Evolutionary conservation across 2,329 filamentous ascomycete genomes (phyloP), one percentile per base, ranked within the genome.

Genomic region (Phyllosticta ampelicida): DNA sequence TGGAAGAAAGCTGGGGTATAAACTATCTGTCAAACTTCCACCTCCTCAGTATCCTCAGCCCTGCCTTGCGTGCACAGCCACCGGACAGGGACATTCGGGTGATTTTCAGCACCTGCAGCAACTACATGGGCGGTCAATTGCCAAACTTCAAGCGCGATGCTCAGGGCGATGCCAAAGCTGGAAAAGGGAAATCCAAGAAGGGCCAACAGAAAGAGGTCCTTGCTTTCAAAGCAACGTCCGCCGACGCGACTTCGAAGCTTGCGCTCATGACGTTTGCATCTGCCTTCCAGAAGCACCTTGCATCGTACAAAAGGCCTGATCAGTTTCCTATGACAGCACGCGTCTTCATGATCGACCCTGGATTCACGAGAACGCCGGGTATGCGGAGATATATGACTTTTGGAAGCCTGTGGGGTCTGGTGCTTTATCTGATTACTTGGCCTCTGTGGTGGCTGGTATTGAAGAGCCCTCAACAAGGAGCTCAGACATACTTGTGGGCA

Each of bases 11-110:
- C 61, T 97, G 91, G 91, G 90, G 90, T 75, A 79, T 97, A 65
- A 99, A 99, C 70, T 99, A 90, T 71, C 80, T 99, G 48, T 87
- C 90, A 62, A 97, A 96, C 71, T 97, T 96, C 74, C 95, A 99
- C 68, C 79, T 99, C 3, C 79, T 99, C 51, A 89, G 88, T 63
- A 95, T 99, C 28, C 78, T 99, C 36, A 94, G 87, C 65, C 94
- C 94, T 0, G 92, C 94, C 0, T 79, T 99, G 61, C 84, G 90
- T 63, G 90, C 88, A 1, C 94, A 99, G 72, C 94, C 94, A 1
- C 85, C 95, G 58, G 94, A 99, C 71, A 84, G 94, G 65, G 94
- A 99, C 71, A 90, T 99, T 16, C 82, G 94, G 61, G 81, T 99
- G 61, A 80, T 99, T 59, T 83, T 97, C 63, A 80, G 88, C 1